Conservation (phyloP, 345 rosid genomes). For the Dovyalis caffra region DNA sequence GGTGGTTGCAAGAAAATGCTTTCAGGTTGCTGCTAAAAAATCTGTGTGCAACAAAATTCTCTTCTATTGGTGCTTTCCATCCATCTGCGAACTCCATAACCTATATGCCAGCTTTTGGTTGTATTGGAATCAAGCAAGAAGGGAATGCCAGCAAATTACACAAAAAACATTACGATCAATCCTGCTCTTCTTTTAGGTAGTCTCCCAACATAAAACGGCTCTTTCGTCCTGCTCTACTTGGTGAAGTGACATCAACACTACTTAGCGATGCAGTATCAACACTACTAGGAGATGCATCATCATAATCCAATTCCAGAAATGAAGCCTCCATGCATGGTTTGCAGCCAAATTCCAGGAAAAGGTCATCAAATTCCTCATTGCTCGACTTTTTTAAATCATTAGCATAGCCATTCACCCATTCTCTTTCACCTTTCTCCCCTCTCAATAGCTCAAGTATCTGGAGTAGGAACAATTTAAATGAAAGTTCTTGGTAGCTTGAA, state of each 20-base stretch:
- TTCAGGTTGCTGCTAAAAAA: no score
- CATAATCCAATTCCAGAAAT: not conserved
- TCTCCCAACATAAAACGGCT: constrained; percentile 20
- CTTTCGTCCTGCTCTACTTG: not conserved
- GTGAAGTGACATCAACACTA: not conserved
- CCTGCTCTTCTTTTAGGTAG: constrained; percentile 24
- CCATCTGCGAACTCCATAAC: no score
- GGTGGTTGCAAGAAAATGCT: not conserved
- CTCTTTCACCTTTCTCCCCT: constrained; percentile 11
- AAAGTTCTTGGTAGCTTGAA: not conserved
- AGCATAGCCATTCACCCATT: constrained; percentile 16
- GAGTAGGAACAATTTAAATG: not conserved
- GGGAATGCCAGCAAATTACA: not conserved
- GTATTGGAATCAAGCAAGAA: not conserved
- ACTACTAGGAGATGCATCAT: not conserved
- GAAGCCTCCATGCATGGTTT: not conserved
- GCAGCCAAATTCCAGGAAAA: not conserved
- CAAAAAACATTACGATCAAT: constrained; percentile 4
- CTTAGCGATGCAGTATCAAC: not conserved
- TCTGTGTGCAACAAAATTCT: not conserved
- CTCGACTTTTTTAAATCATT: constrained; percentile 1
- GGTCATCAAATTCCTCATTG: constrained; percentile 13
- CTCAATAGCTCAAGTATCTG: constrained; percentile 32
- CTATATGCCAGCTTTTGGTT: not conserved
- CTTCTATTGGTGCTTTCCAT: not conserved